These are phyloP conservation scores for Suzukiozyma palmioleophila DNA, from an alignment of 1,139 yeast genomes.

Conservation along the genomic window DNA sequence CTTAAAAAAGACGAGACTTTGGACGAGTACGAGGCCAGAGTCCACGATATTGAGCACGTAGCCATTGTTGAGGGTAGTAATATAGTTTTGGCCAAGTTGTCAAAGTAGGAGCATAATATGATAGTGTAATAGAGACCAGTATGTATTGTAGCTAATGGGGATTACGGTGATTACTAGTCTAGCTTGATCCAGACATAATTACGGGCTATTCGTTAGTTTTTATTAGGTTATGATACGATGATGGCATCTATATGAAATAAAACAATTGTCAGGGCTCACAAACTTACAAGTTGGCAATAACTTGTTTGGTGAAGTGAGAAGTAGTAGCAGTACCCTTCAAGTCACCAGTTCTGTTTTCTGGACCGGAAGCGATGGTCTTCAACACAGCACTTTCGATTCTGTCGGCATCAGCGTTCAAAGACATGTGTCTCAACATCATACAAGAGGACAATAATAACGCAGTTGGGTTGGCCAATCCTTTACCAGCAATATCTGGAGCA, in stretches of 20 bases:
- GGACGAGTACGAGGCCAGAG: constrained; percentile 75
- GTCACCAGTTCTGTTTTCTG: constrained; percentile 91
- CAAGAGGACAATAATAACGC: constrained; percentile 92
- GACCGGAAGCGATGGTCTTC: constrained; percentile 90
- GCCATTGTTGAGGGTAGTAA: constrained; percentile 92
- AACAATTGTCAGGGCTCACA: background rate
- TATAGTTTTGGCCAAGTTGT: constrained; percentile 46
- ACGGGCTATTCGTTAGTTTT: background rate
- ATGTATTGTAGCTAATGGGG: too few species aligned
- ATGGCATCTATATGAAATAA: background rate
- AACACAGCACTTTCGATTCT: constrained; percentile 85
- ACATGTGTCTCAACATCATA: constrained; percentile 99
- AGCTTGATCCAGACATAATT: too few species aligned
- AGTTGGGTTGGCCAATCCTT: constrained; percentile 98
- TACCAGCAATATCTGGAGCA: constrained; percentile 97
- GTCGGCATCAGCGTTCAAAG: constrained; percentile 73
- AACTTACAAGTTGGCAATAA: constrained; percentile 41
- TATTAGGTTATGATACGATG: background rate
- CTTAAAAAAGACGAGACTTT: constrained; percentile 67
- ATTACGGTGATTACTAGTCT: too few species aligned
- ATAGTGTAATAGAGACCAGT: too few species aligned
- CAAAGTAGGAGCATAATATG: background rate
- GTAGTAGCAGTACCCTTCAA: constrained; percentile 92
- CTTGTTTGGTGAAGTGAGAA: constrained; percentile 76
- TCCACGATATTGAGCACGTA: constrained; percentile 79